These are phyloP conservation scores for Lachnellula occidentalis DNA, from an alignment of 2,329 filamentous ascomycete species.

Conservation along the genomic window DNA sequence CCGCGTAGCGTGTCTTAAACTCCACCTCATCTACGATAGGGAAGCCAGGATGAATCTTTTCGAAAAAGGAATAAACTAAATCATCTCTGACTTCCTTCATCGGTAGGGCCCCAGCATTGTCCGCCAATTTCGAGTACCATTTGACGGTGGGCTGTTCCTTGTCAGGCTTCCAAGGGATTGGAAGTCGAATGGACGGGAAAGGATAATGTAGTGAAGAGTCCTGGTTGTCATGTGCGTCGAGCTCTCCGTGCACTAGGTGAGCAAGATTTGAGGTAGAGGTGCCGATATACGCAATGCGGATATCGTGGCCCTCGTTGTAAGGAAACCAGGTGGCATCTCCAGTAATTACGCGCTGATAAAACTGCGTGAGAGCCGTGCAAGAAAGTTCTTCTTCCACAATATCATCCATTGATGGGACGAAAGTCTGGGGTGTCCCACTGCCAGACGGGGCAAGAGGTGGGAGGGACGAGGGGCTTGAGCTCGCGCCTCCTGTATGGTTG, in stretches of 20 bases:
- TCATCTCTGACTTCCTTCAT: conserved; percentile 23
- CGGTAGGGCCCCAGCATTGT: conserved; percentile 14
- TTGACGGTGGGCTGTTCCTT: conserved; percentile 7
- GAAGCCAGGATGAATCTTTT: conserved; percentile 20
- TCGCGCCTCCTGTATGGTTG: too few species aligned
- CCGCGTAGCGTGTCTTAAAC: conserved; percentile 14
- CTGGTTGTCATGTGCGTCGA: background rate
- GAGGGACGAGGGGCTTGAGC: too few species aligned
- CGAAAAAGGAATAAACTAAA: conserved; percentile 23
- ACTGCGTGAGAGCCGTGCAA: too few species aligned
- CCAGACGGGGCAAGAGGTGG: too few species aligned
- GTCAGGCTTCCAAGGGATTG: conserved; percentile 16
- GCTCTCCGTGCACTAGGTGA: conserved; percentile 12
- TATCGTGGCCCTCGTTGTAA: background rate
- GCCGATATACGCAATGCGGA: conserved; percentile 20
- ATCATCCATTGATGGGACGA: too few species aligned
- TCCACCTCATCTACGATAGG: conserved; percentile 22
- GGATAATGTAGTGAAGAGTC: conserved; percentile 15
- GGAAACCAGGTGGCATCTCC: too few species aligned
- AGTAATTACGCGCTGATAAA: too few species aligned
- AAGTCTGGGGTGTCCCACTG: too few species aligned
- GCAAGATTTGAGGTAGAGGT: conserved; percentile 11
- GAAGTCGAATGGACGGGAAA: conserved; percentile 14
- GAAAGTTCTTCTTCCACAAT: too few species aligned
- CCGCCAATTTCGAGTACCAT: too few species aligned